These are phyloP conservation scores for Fimicolochytrium jonesii DNA, from an alignment of 192 early-diverging fungal species.

Conservation along the genomic window DNA sequence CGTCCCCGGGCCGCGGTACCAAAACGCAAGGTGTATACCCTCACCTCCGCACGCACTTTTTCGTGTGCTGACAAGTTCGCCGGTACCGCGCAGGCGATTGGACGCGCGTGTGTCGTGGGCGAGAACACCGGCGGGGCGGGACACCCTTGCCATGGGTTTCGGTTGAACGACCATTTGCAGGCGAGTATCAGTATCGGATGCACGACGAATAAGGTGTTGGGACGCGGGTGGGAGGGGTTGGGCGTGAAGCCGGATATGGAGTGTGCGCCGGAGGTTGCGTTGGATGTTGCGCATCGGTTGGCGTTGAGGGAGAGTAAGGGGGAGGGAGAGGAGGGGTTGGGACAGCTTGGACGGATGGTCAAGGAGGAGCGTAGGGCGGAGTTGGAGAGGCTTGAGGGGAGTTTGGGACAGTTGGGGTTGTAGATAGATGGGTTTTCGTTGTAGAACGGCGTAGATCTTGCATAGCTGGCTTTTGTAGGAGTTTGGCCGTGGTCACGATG, in stretches of 20 bases:
- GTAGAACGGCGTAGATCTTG: too few species aligned
- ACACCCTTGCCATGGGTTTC: neutral
- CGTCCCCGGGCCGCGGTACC: neutral
- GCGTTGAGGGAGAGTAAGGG: too few species aligned
- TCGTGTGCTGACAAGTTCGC: slow-evolving; percentile 4
- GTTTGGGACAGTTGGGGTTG: too few species aligned
- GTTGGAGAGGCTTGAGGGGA: too few species aligned
- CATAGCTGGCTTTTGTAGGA: too few species aligned
- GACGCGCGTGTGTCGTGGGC: neutral
- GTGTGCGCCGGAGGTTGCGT: neutral
- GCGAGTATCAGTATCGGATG: neutral
- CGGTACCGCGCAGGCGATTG: neutral
- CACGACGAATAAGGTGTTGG: neutral
- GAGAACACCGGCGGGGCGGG: neutral
- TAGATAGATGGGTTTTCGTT: too few species aligned
- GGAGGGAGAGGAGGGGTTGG: too few species aligned
- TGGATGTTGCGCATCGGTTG: neutral
- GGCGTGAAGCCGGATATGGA: neutral
- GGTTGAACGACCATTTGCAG: neutral
- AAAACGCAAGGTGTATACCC: neutral
- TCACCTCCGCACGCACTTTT: neutral
- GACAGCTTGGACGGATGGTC: too few species aligned
- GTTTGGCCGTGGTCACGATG: too few species aligned
- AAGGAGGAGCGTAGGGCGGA: too few species aligned
- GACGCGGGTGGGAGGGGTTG: neutral